phyloP scores from a whole-genome alignment of 202 grass and related monocot species.

The Panicum hallii region DNA sequence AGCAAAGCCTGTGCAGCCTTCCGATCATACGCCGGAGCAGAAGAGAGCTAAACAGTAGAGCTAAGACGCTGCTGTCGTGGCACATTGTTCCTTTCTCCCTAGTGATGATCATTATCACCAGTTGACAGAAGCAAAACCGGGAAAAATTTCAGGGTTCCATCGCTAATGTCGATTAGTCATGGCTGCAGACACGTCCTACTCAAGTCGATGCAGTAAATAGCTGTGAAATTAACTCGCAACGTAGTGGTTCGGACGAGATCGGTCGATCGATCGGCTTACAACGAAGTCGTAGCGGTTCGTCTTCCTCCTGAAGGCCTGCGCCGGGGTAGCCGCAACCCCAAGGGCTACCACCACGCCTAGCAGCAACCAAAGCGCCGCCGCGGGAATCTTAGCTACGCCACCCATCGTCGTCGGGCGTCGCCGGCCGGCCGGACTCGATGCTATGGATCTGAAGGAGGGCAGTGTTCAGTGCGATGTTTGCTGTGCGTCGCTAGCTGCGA shows the following conservation, averaged over 20 bases:
- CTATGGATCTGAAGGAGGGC: neutral
- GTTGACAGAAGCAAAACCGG: too few species aligned
- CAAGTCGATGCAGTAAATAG: too few species aligned
- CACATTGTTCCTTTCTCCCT: too few species aligned
- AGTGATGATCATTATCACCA: too few species aligned
- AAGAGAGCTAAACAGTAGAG: too few species aligned
- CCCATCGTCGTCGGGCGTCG: neutral
- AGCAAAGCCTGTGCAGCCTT: neutral
- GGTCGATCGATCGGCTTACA: slow-evolving; percentile 32
- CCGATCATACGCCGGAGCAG: neutral
- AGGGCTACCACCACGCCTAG: slow-evolving; percentile 26
- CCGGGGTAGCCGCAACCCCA: slow-evolving; percentile 22
- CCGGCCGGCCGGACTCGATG: neutral
- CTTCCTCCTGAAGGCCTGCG: slow-evolving; percentile 20
- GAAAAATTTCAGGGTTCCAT: too few species aligned
- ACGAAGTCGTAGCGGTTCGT: slow-evolving; percentile 44
- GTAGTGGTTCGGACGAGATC: neutral
- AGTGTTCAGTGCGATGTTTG: too few species aligned
- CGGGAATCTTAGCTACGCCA: neutral
- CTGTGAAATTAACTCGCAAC: neutral
- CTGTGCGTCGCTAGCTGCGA: too few species aligned
- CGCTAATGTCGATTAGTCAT: too few species aligned
- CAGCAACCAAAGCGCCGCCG: slow-evolving; percentile 35
- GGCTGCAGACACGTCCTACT: too few species aligned
- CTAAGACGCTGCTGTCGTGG: too few species aligned